phyloP scores from a whole-genome alignment of 768 basidiomycete genomes.

The Leucosporidium creatinivorum region DNA sequence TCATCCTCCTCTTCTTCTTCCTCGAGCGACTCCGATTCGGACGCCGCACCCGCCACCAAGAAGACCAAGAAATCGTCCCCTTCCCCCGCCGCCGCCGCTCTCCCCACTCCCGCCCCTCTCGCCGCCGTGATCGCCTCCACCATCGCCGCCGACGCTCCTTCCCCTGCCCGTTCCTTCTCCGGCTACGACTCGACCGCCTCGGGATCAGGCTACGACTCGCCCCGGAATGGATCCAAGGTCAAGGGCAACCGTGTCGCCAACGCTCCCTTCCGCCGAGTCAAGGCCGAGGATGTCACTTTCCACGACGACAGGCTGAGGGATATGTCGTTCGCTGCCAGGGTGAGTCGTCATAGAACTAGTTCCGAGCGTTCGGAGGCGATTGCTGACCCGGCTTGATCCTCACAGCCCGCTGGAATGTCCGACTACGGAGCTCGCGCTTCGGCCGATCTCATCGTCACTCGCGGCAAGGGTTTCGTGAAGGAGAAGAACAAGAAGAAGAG shows the following conservation, averaged over 20 bases:
- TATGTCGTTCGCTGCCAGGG: slow-evolving; percentile 76
- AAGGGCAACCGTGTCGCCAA: slow-evolving; percentile 42
- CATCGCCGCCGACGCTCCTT: not conserved
- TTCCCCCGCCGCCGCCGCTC: slow-evolving; percentile 4
- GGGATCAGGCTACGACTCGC: slow-evolving; percentile 2
- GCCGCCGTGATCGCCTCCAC: not conserved
- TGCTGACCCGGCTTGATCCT: too few species aligned
- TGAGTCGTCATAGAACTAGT: too few species aligned
- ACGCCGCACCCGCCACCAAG: slow-evolving; percentile 17
- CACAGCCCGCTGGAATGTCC: slow-evolving; percentile 55
- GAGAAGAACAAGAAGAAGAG: slow-evolving; percentile 99
- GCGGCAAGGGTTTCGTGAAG: slow-evolving; percentile 91
- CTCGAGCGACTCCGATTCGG: slow-evolving; percentile 26
- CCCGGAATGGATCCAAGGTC: not conserved
- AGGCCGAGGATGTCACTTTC: slow-evolving; percentile 54
- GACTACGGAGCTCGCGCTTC: slow-evolving; percentile 87
- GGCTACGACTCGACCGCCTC: slow-evolving; percentile 37
- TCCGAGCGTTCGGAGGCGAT: too few species aligned
- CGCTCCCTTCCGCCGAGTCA: slow-evolving; percentile 72
- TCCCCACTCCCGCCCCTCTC: slow-evolving; percentile 3
- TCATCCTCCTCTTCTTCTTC: slow-evolving; percentile 25
- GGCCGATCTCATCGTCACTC: slow-evolving; percentile 80
- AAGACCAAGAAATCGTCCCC: slow-evolving; percentile 32
- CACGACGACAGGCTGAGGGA: slow-evolving; percentile 52
- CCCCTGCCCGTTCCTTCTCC: slow-evolving; percentile 4